Evolutionary conservation across 371 early-diverging fungal species (phyloP).

Genomic region (Mucor piriformis): DNA sequence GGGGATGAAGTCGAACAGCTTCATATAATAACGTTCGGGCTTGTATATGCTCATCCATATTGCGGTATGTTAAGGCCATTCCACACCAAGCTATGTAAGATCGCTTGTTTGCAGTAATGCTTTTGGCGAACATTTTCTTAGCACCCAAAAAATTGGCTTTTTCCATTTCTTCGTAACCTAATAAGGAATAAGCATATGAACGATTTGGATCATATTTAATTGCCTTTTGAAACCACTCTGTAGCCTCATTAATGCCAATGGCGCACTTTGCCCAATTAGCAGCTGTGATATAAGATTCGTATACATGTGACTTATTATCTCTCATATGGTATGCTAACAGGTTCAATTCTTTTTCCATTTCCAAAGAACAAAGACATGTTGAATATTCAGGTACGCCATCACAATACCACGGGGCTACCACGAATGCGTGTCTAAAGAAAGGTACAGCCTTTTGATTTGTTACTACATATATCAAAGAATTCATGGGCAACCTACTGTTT

Average conservation of each 20-base stretch:
- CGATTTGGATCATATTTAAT: constrained; percentile 31
- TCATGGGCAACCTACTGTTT: not conserved
- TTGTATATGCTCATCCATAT: constrained; percentile 29
- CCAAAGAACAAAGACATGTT: constrained; percentile 47
- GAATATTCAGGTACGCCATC: constrained; percentile 44
- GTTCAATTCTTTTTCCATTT: constrained; percentile 41
- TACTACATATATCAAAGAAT: too few species aligned
- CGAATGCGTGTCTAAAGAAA: constrained; percentile 43
- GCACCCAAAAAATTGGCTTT: constrained; percentile 37
- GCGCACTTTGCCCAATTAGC: constrained; percentile 48
- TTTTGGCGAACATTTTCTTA: constrained; percentile 35
- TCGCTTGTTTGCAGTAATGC: constrained; percentile 37
- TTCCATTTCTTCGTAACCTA: constrained; percentile 50
- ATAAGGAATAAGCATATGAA: constrained; percentile 37
- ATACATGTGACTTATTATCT: constrained; percentile 35
- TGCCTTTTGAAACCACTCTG: constrained; percentile 46
- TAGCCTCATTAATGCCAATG: constrained; percentile 33
- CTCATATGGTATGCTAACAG: constrained; percentile 45
- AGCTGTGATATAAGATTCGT: constrained; percentile 46
- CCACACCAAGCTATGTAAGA: constrained; percentile 38
- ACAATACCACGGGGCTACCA: constrained; percentile 47
- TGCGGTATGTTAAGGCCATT: constrained; percentile 34
- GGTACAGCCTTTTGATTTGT: constrained; percentile 22
- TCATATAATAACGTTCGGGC: constrained; percentile 32
- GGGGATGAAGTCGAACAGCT: constrained; percentile 39